phyloP scores from a whole-genome alignment of 2,329 filamentous ascomycete species.

The Trichoderma sp. region DNA sequence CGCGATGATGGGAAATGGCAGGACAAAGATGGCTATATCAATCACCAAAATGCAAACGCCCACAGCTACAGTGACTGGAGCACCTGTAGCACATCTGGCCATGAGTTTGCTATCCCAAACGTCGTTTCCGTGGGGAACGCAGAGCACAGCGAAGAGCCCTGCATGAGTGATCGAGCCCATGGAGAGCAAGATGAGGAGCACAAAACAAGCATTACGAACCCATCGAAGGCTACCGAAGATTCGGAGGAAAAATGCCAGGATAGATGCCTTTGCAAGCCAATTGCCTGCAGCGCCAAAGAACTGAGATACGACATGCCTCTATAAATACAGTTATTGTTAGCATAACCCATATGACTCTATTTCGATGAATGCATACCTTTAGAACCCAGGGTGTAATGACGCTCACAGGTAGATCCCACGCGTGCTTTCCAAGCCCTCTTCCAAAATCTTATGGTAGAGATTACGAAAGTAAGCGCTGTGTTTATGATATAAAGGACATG shows the following conservation, averaged over 20 bases:
- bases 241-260: neutral
- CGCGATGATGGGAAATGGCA: neutral
- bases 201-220: neutral
- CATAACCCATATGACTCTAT: neutral
- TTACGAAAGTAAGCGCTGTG: neutral
- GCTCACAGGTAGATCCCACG: neutral
- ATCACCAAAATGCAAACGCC: neutral
- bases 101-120: neutral
- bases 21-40: neutral
- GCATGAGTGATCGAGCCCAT: neutral
- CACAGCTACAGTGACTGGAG: neutral
- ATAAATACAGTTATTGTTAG: neutral
- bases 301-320: slow-evolving; percentile 3
- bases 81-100: neutral
- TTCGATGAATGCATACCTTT: neutral
- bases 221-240: slow-evolving; percentile 2
- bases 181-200: neutral
- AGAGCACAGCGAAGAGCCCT: neutral
- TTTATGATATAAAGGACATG: neutral
- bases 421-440: neutral
- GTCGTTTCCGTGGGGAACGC: neutral
- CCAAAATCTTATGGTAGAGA: neutral
- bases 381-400: neutral
- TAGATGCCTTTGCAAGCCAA: slow-evolving; percentile 1
- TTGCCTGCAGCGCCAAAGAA: neutral